Evolutionary conservation across 352 stramenopile species (phyloP).

Genomic region (Pythium angustatum): DNA sequence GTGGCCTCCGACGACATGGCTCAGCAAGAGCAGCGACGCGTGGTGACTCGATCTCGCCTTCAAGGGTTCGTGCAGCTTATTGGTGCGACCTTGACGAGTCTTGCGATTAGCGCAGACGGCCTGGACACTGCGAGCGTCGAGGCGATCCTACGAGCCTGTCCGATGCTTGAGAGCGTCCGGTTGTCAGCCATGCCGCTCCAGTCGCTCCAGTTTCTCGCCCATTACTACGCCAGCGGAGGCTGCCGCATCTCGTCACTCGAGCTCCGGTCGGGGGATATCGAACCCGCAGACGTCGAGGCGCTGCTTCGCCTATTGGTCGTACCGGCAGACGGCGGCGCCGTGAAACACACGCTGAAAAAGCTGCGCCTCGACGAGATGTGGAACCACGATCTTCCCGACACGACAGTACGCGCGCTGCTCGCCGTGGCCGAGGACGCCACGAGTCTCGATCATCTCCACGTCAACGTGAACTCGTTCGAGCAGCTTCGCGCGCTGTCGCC

Average conservation of each 20-base stretch:
- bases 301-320: slow-evolving; percentile 1
- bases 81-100: not conserved
- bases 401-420: not conserved
- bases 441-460: not conserved
- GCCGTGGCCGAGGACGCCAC: not conserved
- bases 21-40: not conserved
- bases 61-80: not conserved
- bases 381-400: not conserved
- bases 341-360: slow-evolving; percentile 1
- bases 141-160: not conserved
- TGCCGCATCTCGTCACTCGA: slow-evolving; percentile 7
- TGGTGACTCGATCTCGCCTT: not conserved
- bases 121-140: not conserved
- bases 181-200: not conserved
- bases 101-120: not conserved
- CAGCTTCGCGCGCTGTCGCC: not conserved
- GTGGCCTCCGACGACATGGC: not conserved
- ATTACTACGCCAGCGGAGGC: not conserved
- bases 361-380: slow-evolving; percentile 8
- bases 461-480: not conserved
- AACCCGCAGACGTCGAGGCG: not conserved
- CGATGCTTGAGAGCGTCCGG: slow-evolving; percentile 1
- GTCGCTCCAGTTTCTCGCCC: not conserved
- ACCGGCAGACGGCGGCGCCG: not conserved
- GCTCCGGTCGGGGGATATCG: not conserved